These are phyloP conservation scores for Penicillium lagena DNA, from an alignment of 495 filamentous ascomycete genomes.

Conservation along the genomic window DNA sequence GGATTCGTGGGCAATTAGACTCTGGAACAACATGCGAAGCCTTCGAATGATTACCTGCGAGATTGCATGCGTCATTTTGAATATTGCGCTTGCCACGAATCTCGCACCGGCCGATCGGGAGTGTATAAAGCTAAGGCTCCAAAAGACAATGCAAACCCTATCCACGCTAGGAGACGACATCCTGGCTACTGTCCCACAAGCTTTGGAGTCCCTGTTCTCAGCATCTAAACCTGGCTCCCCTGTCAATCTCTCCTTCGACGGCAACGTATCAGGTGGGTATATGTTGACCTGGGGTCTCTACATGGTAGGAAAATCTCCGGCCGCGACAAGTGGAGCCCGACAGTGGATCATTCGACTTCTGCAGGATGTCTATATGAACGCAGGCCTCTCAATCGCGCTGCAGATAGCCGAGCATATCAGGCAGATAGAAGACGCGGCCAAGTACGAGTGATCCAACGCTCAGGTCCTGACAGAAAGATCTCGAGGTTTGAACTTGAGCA, in stretches of 20 bases:
- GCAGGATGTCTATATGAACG: constrained; percentile 13
- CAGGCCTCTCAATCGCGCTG: constrained; percentile 13
- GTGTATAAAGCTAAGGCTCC: constrained; percentile 12
- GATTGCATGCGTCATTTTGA: constrained; percentile 12
- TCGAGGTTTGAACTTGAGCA: too few relatives aligned
- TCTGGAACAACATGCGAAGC: constrained; percentile 23
- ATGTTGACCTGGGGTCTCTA: constrained; percentile 30
- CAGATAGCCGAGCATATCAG: constrained; percentile 11
- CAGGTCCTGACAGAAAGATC: too few relatives aligned
- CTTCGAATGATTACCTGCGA: constrained; percentile 17
- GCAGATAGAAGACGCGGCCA: constrained; percentile 4
- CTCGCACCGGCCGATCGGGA: neutral
- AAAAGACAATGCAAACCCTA: constrained; percentile 22
- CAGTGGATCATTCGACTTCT: constrained; percentile 24
- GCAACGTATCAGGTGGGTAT: constrained; percentile 21
- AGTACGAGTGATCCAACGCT: too few relatives aligned
- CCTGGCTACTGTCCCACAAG: constrained; percentile 40
- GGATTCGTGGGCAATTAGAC: constrained; percentile 14
- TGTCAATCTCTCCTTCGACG: constrained; percentile 1
- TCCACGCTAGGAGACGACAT: constrained; percentile 33
- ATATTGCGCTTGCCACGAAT: constrained; percentile 7
- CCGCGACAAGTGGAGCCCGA: constrained; percentile 13
- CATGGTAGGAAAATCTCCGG: constrained; percentile 21
- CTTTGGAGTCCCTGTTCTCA: constrained; percentile 11
- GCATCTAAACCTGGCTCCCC: neutral